phyloP scores from a whole-genome alignment of 495 filamentous ascomycete species.

The Bryoglossum gracile region DNA sequence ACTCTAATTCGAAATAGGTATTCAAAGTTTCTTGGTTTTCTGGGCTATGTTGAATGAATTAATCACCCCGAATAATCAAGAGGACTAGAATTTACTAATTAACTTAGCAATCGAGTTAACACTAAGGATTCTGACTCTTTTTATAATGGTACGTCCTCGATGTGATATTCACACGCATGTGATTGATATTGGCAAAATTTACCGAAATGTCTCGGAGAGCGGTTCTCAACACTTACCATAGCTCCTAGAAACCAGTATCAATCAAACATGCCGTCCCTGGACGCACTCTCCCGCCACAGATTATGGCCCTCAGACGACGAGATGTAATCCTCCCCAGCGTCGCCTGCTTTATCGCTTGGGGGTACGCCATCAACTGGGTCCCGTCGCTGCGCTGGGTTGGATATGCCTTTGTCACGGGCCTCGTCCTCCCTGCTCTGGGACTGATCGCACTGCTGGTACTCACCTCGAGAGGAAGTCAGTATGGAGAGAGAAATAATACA shows the following conservation, averaged over 20 bases:
- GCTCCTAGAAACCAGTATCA: conserved; percentile 5
- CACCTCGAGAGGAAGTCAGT: conserved; percentile 48
- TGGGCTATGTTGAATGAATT: no score
- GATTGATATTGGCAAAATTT: no score
- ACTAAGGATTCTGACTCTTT: no score
- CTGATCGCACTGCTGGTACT: conserved; percentile 51
- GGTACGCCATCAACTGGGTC: conserved; percentile 69
- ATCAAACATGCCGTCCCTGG: conserved; percentile 22
- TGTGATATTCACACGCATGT: no score
- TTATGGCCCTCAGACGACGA: conserved; percentile 73
- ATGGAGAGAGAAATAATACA: conserved; percentile 31
- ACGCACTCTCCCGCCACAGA: conserved; percentile 26
- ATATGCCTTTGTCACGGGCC: conserved; percentile 68
- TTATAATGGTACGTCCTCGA: no score
- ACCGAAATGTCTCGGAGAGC: no score
- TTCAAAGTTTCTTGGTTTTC: no score
- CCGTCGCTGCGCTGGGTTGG: conserved; percentile 72
- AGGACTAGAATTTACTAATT: no score
- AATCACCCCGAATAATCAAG: no score
- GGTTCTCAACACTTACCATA: neutral
- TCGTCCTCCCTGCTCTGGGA: conserved; percentile 43
- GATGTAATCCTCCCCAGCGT: conserved; percentile 64
- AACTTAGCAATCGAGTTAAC: no score
- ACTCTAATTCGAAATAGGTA: no score
- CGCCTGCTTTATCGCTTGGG: conserved; percentile 77